Base-by-base conservation (phyloP, 148 eudicot species). In the Vaccinium corymbosum region DNA sequence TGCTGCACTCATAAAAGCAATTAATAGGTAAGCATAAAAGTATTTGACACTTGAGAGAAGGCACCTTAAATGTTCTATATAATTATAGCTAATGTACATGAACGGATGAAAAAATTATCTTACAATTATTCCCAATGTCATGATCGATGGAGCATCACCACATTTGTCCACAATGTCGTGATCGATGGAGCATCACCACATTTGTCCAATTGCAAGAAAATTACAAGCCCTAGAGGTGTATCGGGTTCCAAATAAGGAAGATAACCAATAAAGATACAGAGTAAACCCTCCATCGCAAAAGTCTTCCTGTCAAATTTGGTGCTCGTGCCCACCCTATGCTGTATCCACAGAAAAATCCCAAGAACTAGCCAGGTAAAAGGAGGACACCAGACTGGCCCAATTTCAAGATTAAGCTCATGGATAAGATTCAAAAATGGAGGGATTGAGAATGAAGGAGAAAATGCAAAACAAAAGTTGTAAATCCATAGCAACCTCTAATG, bases 1-100 rank as follows among this genome's bases (percentile, higher is more conserved):
- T 35, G 16, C 52, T 53, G 62, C 56, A 27, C 38, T 66, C 32
- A 38, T 22, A 15, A 25, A 3, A 11, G 78, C 49, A 53, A 55
- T 20, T 20, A 70, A 14, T 56, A 51, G 48, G 62, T 53, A 73
- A 73, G 70, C 42, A 72, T 17, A 35, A 49, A 27, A 82, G 49
- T 12, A 29, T 79, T 78, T 1, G 19, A 27, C 48, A 52, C 66
- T 29, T 32, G 6, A 19, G 78, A 29, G 53, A 32, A 52, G 25
- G 76, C 49, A 32, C 52, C 68, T 82, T 35, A 20, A 29, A 72
- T 55, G 66, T 55, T 56, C 42, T 49, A 83, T 81, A 81, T 80
- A 61, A 59, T 62, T 73, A 77, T 80, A 82, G 81, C 52, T 62
- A 74, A 84, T 86, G 53, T 88, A 88, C 89, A 90, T 19, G 68